phyloP scores from a whole-genome alignment of 2,329 filamentous ascomycete genomes.

The Colletotrichum phormii region DNA sequence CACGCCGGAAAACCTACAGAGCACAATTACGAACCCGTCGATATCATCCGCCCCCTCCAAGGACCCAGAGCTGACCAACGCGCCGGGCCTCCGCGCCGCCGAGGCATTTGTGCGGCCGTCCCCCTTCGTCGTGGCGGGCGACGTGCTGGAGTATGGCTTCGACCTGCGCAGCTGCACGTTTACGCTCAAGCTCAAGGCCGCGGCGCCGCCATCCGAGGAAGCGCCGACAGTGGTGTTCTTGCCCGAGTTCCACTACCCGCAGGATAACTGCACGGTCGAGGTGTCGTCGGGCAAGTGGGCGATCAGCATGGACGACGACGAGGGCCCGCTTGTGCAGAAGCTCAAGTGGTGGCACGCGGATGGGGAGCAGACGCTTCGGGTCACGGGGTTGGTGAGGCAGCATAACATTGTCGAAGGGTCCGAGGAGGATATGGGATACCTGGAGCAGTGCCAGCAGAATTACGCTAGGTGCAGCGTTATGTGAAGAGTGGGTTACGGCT shows the following conservation, averaged over 20 bases:
- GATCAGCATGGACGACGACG: conserved; percentile 78
- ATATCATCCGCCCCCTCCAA: conserved; percentile 69
- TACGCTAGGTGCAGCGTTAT: conserved; percentile 65
- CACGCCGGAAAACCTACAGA: conserved; percentile 80
- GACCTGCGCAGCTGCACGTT: conserved; percentile 85
- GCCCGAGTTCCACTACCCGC: conserved; percentile 92
- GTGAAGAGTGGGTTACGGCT: conserved; percentile 48
- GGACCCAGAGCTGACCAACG: conserved; percentile 68
- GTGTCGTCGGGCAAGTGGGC: conserved; percentile 92
- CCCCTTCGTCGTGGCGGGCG: conserved; percentile 80
- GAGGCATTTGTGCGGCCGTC: conserved; percentile 93
- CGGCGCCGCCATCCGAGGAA: conserved; percentile 65
- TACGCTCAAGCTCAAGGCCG: conserved; percentile 73
- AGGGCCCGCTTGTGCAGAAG: conserved; percentile 77
- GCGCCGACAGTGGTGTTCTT: conserved; percentile 85
- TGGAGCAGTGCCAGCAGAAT: conserved; percentile 73
- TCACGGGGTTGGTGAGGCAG: conserved; percentile 79
- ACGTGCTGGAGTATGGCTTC: conserved; percentile 79
- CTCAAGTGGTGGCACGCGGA: conserved; percentile 94
- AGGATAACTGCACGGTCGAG: conserved; percentile 75
- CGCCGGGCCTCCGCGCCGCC: conserved; percentile 85
- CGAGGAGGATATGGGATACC: conserved; percentile 81
- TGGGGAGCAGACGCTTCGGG: conserved; percentile 82
- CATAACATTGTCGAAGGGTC: conserved; percentile 67
- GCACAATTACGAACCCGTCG: conserved; percentile 74